Percentiles rank a stretch among this genome's conserved stretches.
Evolutionary conservation across 73 alveolate species (phyloP).

Genomic region (Paramecium caudatum): DNA sequence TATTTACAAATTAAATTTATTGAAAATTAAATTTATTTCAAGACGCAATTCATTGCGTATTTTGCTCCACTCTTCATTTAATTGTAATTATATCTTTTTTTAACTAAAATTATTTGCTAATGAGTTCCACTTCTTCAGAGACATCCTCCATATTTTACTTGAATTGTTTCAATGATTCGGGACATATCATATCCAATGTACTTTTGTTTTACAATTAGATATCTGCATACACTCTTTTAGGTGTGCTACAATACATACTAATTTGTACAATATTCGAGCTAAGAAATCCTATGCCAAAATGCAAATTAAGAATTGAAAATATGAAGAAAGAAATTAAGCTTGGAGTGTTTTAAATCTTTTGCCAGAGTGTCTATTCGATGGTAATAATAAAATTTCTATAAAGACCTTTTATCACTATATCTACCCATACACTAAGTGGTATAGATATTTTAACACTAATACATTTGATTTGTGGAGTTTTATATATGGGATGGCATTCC

Average conservation of each 20-base stretch:
- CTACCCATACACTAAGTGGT: slow-evolving; percentile 26
- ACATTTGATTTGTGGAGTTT: slow-evolving; percentile 2
- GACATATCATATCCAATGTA: no score
- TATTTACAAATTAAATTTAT: not conserved
- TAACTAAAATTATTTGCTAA: no score
- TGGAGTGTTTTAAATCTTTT: slow-evolving; percentile 8
- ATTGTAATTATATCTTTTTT: no score
- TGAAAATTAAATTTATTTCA: not conserved
- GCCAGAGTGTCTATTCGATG: not conserved
- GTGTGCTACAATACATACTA: slow-evolving; percentile 7
- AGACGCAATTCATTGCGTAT: not conserved
- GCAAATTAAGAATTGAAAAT: not conserved
- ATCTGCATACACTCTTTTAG: not conserved
- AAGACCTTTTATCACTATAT: slow-evolving; percentile 51
- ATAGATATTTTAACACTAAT: slow-evolving; percentile 17
- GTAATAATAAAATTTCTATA: not conserved
- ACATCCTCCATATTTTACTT: no score
- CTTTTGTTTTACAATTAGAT: not conserved
- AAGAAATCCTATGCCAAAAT: slow-evolving; percentile 57
- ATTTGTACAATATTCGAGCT: slow-evolving; percentile 38
- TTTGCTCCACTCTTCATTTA: no score
- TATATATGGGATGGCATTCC: not conserved
- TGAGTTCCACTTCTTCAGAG: no score
- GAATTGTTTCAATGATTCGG: no score
- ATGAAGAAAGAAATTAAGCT: slow-evolving; percentile 34